Conservation (phyloP, 345 rosid genomes). For the Aegle marmelos region DNA sequence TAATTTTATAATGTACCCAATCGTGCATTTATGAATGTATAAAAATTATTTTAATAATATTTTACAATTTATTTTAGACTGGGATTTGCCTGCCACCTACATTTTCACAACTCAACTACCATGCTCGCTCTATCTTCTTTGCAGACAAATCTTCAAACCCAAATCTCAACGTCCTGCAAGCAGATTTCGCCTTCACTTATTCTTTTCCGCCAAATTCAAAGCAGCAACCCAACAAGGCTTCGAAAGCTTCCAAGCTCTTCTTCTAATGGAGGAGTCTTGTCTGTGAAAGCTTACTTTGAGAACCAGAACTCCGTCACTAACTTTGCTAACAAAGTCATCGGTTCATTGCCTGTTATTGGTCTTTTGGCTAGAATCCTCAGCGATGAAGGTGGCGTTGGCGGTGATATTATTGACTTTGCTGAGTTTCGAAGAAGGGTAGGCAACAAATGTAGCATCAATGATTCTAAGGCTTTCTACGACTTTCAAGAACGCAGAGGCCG, state of each 20-base stretch:
- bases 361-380: slow-evolving; percentile 80
- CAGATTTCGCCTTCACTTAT: slow-evolving; percentile 53
- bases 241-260: slow-evolving; percentile 14
- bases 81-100: not conserved
- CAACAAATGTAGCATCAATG: slow-evolving; percentile 61
- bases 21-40: no score
- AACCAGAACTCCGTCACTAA: slow-evolving; percentile 63
- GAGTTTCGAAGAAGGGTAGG: slow-evolving; percentile 94
- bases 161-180: slow-evolving; percentile 39
- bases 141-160: slow-evolving; percentile 15
- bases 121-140: slow-evolving; percentile 34
- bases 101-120: slow-evolving; percentile 30
- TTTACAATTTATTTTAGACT: no score
- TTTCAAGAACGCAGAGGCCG: slow-evolving; percentile 77
- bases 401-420: slow-evolving; percentile 81
- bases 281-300: slow-evolving; percentile 75
- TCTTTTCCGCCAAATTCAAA: slow-evolving; percentile 33
- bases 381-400: slow-evolving; percentile 93
- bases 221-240: slow-evolving; percentile 18
- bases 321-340: slow-evolving; percentile 73
- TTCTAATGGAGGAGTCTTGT: slow-evolving; percentile 33
- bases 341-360: slow-evolving; percentile 86
- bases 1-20: no score
- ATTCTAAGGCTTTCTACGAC: slow-evolving; percentile 89
- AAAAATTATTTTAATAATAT: no score